These are phyloP conservation scores for Boletus fagicola DNA, from an alignment of 768 basidiomycete genomes.

Conservation along the genomic window DNA sequence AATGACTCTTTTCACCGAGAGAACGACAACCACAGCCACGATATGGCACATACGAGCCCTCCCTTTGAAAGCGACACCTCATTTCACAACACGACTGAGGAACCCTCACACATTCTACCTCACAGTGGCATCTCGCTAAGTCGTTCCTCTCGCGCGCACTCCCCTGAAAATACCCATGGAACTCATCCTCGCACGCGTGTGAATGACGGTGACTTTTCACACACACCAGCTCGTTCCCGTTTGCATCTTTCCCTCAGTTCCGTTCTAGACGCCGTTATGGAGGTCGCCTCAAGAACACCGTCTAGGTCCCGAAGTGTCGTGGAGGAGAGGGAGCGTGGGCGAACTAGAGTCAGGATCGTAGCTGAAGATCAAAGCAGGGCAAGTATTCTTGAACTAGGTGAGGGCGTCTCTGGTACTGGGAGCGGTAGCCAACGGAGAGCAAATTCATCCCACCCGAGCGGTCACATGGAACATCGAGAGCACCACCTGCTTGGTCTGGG, in stretches of 20 bases:
- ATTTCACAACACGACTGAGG: conserved; percentile 38
- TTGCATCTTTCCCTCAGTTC: conserved; percentile 18
- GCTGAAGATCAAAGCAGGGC: neutral
- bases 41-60: neutral
- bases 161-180: neutral
- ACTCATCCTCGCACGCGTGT: neutral
- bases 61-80: conserved; percentile 1
- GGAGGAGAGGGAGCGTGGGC: conserved; percentile 32
- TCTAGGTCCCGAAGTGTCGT: conserved; percentile 30
- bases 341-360: conserved; percentile 17
- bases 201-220: conserved; percentile 1
- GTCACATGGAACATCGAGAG: conserved; percentile 12
- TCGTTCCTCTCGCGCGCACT: neutral
- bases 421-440: neutral
- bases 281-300: conserved; percentile 15
- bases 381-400: neutral
- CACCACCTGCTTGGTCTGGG: conserved; percentile 35
- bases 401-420: neutral
- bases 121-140: neutral
- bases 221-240: conserved; percentile 10
- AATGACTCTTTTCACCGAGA: conserved; percentile 4
- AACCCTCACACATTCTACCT: neutral
- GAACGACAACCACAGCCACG: neutral
- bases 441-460: neutral
- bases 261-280: conserved; percentile 21